Percentiles rank a stretch among this genome's conserved stretches.
phyloP scores from a whole-genome alignment of 352 stramenopile genomes.

The Globisporangium solare region DNA sequence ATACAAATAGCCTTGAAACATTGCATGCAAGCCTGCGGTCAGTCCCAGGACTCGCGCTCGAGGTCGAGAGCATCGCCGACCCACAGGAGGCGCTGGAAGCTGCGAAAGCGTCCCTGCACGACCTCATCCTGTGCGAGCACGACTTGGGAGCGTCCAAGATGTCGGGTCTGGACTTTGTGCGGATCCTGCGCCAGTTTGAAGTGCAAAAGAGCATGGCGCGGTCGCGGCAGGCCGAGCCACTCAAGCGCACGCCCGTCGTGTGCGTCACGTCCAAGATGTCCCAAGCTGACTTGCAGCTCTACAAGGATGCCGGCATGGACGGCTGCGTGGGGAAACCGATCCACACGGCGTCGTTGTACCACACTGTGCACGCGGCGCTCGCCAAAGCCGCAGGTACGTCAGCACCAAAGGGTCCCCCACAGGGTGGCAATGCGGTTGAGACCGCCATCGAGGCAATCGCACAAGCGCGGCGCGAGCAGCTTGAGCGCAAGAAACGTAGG shows the following conservation, averaged over 20 bases:
- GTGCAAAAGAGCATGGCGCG: slow-evolving; percentile 41
- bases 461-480: slow-evolving; percentile 38
- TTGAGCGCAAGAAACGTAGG: slow-evolving; percentile 26
- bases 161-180: slow-evolving; percentile 74
- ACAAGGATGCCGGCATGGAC: slow-evolving; percentile 90
- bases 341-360: slow-evolving; percentile 48
- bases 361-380: slow-evolving; percentile 81
- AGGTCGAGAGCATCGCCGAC: slow-evolving; percentile 61
- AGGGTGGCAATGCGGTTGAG: slow-evolving; percentile 17
- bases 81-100: slow-evolving; percentile 42
- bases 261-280: slow-evolving; percentile 65
- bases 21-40: slow-evolving; percentile 29
- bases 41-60: slow-evolving; percentile 19
- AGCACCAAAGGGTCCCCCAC: background rate
- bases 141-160: slow-evolving; percentile 34
- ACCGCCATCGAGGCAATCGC: slow-evolving; percentile 35
- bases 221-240: background rate
- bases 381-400: slow-evolving; percentile 7
- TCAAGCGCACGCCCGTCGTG: slow-evolving; percentile 51
- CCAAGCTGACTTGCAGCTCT: slow-evolving; percentile 69
- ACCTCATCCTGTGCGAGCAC: slow-evolving; percentile 83
- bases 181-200: slow-evolving; percentile 75
- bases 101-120: slow-evolving; percentile 56
- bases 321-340: slow-evolving; percentile 88
- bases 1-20: slow-evolving; percentile 24